phyloP scores from a whole-genome alignment of 2,329 filamentous ascomycete species.

The Mycosphaerella arachidis region DNA sequence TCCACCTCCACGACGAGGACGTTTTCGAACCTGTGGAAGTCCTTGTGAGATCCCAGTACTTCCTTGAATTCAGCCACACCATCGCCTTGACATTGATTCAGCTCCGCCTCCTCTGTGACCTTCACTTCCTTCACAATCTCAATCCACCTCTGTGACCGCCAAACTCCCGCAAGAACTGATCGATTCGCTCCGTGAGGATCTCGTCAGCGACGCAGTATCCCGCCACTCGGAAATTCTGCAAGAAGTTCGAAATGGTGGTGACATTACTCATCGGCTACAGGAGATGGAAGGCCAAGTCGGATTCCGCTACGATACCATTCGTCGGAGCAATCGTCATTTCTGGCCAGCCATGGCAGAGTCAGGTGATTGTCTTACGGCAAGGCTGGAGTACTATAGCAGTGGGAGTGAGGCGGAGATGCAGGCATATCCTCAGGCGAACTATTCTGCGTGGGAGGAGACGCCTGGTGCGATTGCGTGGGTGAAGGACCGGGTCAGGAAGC shows the following conservation, averaged over 20 bases:
- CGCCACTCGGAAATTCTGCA: neutral
- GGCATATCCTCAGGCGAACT: neutral
- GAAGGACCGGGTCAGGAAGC: neutral
- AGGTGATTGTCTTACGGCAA: neutral
- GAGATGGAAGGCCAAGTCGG: conserved; percentile 3
- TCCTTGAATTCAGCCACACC: neutral
- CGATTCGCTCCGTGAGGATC: neutral
- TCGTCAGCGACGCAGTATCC: neutral
- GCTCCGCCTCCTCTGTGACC: conserved; percentile 4
- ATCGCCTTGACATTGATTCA: conserved; percentile 5
- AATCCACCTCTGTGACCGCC: neutral
- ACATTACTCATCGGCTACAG: neutral
- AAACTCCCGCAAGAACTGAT: conserved; percentile 1
- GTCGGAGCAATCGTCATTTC: conserved; percentile 2
- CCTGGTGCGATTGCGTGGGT: conserved; percentile 10
- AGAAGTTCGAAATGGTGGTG: conserved; percentile 1
- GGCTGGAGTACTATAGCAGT: neutral
- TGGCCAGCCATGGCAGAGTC: conserved; percentile 7
- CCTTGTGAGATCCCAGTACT: neutral
- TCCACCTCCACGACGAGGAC: conserved; percentile 6
- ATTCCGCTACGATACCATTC: neutral
- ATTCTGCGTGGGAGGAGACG: conserved; percentile 8
- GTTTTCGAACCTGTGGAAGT: neutral
- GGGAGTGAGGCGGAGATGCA: conserved; percentile 3
- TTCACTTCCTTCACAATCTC: neutral